These are phyloP conservation scores for Piper betle DNA, from an alignment of 164 flowering plant genomes.

Conservation along the genomic window DNA sequence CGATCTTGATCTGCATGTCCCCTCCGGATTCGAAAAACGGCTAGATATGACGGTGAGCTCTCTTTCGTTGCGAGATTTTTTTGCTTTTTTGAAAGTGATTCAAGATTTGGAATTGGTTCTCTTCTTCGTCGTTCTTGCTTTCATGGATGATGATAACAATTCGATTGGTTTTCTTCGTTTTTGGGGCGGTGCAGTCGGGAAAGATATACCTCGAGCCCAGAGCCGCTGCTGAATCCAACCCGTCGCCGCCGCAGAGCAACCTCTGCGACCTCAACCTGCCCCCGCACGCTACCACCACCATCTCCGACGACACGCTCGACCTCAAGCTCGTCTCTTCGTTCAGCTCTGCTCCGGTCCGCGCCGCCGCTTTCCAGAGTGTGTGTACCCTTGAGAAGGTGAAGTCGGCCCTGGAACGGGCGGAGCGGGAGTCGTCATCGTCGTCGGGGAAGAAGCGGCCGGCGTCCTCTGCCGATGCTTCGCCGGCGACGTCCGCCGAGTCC, in stretches of 20 bases:
- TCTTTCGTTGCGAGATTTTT: neutral
- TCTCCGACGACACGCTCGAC: constrained; percentile 33
- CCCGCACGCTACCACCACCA: constrained; percentile 14
- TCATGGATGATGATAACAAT: no score
- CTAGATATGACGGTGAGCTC: constrained; percentile 20
- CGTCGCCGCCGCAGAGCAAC: constrained; percentile 12
- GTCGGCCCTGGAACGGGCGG: constrained; percentile 72
- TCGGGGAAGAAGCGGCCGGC: constrained; percentile 26
- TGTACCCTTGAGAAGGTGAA: constrained; percentile 91
- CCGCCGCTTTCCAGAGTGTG: constrained; percentile 39
- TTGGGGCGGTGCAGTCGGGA: constrained; percentile 12
- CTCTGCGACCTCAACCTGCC: constrained; percentile 13
- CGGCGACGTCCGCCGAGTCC: constrained; percentile 26
- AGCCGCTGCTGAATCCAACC: constrained; percentile 13
- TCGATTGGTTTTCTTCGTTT: neutral
- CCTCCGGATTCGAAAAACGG: constrained; percentile 35
- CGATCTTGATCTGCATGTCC: constrained; percentile 76
- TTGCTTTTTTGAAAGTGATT: no score
- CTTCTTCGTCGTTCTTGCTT: neutral
- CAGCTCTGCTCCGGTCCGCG: neutral
- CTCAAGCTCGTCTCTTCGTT: constrained; percentile 45
- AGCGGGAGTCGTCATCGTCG: constrained; percentile 17
- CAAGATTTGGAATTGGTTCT: neutral
- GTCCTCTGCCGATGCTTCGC: constrained; percentile 6
- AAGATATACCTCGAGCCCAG: constrained; percentile 57